Conservation (phyloP, 352 stramenopile species). For the Pythium myriotylum region DNA sequence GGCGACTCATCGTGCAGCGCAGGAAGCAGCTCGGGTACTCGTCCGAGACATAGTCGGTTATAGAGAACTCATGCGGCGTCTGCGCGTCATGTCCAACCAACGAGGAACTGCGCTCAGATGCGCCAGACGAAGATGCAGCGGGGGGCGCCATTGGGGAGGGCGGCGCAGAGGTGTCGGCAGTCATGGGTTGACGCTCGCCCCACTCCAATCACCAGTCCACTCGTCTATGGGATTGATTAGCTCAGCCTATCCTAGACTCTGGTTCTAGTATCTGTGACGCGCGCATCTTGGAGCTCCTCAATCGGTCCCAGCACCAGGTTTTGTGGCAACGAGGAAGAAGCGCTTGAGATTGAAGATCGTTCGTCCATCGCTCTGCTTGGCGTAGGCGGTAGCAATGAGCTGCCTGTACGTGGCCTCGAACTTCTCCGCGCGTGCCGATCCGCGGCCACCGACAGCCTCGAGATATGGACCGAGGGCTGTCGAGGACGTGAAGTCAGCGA, state of each 20-base stretch:
- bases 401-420: slow-evolving; percentile 65
- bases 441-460: slow-evolving; percentile 43
- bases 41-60: slow-evolving; percentile 59
- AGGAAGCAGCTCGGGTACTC: slow-evolving; percentile 54
- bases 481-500: slow-evolving; percentile 70
- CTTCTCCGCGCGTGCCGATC: slow-evolving; percentile 22
- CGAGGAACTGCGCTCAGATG: background rate
- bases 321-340: slow-evolving; percentile 65
- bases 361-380: slow-evolving; percentile 53
- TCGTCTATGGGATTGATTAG: slow-evolving; percentile 13
- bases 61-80: background rate
- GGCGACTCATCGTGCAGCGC: slow-evolving; percentile 75
- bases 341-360: slow-evolving; percentile 72
- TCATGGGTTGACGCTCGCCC: slow-evolving; percentile 1
- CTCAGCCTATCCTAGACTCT: background rate
- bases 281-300: background rate
- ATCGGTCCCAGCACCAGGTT: slow-evolving; percentile 23
- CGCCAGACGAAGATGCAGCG: background rate
- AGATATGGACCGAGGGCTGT: slow-evolving; percentile 65
- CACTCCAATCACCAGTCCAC: slow-evolving; percentile 9
- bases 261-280: background rate
- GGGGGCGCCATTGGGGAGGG: background rate
- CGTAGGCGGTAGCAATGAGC: slow-evolving; percentile 56
- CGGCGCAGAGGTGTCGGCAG: background rate
- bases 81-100: background rate